Evolutionary conservation across 352 stramenopile species (phyloP), one percentile per base, ranked within the genome.

Genomic region (Thraustochytrium striatum): DNA sequence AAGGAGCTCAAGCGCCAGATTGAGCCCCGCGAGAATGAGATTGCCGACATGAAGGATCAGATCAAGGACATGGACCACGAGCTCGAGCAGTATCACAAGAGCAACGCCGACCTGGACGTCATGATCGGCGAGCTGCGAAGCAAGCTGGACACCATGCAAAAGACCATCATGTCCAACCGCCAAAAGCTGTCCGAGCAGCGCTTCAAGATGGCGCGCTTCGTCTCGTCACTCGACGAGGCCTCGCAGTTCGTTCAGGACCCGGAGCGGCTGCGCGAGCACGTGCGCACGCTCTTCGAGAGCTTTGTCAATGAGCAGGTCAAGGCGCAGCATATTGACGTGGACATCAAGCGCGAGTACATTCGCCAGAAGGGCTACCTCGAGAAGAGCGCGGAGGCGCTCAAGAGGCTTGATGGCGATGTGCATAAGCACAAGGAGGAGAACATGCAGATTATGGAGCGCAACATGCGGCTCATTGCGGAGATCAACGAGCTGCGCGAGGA

Each of bases 1-100:
- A 96, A 97, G 79, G 93, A 97, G 86, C 84, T 98, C 3, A 98
- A 97, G 85, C 88, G 92, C 2, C 93, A 98, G 84, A 97, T 98
- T 47, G 93, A 97, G 83, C 93, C 93, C 21, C 90, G 93, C 3
- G 92, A 98, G 72, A 91, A 92, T 36, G 93, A 97, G 73, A 98
- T 98, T 65, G 85, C 88, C 1, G 90, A 92, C 78, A 97, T 97
- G 91, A 94, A 95, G 82, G 90, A 92, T 55, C 89, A 97, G 81
- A 97, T 97, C 72, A 94, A 97, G 82, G 90, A 96, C 78, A 97
- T 98, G 93, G 93, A 98, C 61, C 87, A 89, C 0, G 92, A 97
- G 81, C 83, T 97, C 38, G 92, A 97, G 83, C 90, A 96, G 78
- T 97, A 96, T 75, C 93, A 97, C 85, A 97, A 96, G 84, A 95